These are phyloP conservation scores for Gorgonomyces haynaldii DNA, from an alignment of 192 early-diverging fungal genomes.

Conservation along the genomic window DNA sequence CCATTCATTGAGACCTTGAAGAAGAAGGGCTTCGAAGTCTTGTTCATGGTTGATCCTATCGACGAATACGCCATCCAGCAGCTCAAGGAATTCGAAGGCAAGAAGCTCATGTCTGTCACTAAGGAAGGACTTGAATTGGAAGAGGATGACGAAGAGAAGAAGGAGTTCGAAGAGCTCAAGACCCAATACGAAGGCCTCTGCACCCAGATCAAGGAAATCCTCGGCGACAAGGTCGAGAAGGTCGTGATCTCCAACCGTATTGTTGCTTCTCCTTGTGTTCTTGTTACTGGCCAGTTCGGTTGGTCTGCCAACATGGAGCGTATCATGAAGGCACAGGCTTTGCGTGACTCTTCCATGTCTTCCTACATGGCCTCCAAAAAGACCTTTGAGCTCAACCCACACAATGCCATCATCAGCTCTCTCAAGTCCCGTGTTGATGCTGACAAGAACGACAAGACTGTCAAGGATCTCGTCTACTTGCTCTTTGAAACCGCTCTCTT, in stretches of 20 bases:
- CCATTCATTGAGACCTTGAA: slow-evolving; percentile 98
- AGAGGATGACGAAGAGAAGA: slow-evolving; percentile 98
- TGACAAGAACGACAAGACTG: slow-evolving; percentile 98
- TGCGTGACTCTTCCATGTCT: slow-evolving; percentile 96
- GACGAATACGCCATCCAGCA: slow-evolving; percentile 98
- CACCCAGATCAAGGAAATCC: slow-evolving; percentile 93
- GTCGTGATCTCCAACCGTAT: slow-evolving; percentile 92
- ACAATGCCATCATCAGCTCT: slow-evolving; percentile 87
- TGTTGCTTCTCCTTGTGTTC: slow-evolving; percentile 93
- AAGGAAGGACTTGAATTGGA: slow-evolving; percentile 99
- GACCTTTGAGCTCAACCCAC: slow-evolving; percentile 95
- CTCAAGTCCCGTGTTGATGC: slow-evolving; percentile 85
- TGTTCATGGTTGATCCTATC: slow-evolving; percentile 98
- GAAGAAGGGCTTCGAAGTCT: slow-evolving; percentile 98
- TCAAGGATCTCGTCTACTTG: slow-evolving; percentile 89
- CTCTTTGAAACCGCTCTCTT: slow-evolving; percentile 93
- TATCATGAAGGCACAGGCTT: slow-evolving; percentile 99
- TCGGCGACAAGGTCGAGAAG: slow-evolving; percentile 97
- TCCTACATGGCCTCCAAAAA: slow-evolving; percentile 99
- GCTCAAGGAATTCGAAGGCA: slow-evolving; percentile 98
- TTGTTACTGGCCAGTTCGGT: slow-evolving; percentile 96
- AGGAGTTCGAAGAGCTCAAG: slow-evolving; percentile 85
- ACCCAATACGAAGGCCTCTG: slow-evolving; percentile 85
- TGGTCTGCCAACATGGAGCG: slow-evolving; percentile 99
- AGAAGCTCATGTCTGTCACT: slow-evolving; percentile 95